Conservation (phyloP, 495 filamentous ascomycete genomes). For the Xylaria sp. region DNA sequence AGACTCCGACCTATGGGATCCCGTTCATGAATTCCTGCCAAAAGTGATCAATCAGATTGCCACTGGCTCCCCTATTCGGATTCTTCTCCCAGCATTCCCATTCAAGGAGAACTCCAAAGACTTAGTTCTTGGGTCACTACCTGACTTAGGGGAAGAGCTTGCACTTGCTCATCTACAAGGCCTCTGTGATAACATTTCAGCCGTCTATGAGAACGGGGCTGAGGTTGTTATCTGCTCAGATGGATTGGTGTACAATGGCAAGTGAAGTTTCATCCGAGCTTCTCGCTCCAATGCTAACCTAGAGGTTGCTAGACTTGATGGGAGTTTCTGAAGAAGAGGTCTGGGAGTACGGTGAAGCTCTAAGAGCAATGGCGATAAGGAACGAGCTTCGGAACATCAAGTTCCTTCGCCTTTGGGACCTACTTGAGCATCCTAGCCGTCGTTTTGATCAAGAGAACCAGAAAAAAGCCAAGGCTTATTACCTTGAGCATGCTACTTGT, state of each 20-base stretch:
- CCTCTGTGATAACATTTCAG: constrained; percentile 17
- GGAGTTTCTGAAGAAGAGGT: constrained; percentile 8
- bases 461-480: constrained; percentile 7
- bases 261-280: neutral
- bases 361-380: constrained; percentile 3
- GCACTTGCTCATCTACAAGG: constrained; percentile 14
- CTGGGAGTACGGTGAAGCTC: constrained; percentile 13
- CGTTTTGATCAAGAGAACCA: neutral
- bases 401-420: constrained; percentile 10
- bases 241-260: constrained; percentile 19
- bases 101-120: constrained; percentile 6
- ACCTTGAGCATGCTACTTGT: neutral
- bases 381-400: neutral
- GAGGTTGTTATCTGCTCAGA: constrained; percentile 13
- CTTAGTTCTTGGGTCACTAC: constrained; percentile 16
- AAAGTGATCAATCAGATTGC: neutral
- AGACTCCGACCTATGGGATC: neutral
- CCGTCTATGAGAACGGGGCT: constrained; percentile 5
- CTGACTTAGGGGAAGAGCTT: constrained; percentile 19
- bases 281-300: neutral
- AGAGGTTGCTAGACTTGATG: constrained; percentile 9
- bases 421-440: neutral
- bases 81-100: constrained; percentile 21
- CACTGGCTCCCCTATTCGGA: neutral
- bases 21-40: neutral